A percentile compares a stretch with the other conserved stretches of the same genome.
These are phyloP conservation scores for Trichoderma sp. DNA, from an alignment of 2,329 filamentous ascomycete genomes.

Conservation along the genomic window DNA sequence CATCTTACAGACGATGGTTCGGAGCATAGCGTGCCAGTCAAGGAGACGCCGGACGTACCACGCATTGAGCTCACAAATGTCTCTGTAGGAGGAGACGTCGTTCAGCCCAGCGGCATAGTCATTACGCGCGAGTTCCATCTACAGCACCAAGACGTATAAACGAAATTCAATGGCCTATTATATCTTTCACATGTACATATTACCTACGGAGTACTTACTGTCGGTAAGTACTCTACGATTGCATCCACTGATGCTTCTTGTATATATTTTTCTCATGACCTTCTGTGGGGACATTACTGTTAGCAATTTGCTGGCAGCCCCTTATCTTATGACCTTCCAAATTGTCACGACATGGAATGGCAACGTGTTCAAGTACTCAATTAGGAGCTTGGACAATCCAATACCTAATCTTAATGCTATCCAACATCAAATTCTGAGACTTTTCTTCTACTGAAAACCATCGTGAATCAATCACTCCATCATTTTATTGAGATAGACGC, in stretches of 20 bases:
- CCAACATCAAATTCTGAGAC: background rate
- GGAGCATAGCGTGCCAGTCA: conserved; percentile 1
- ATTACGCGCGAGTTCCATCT: conserved; percentile 19
- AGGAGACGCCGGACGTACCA: background rate
- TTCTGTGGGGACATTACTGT: background rate
- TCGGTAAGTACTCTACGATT: background rate
- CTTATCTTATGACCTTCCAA: background rate
- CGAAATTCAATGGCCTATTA: background rate
- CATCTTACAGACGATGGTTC: conserved; percentile 13
- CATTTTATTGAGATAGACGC: background rate
- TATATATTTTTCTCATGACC: background rate
- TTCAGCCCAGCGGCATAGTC: conserved; percentile 6
- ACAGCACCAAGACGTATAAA: conserved; percentile 10
- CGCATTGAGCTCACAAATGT: conserved; percentile 12
- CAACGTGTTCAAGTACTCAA: background rate
- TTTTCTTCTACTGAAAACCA: background rate
- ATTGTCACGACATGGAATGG: background rate
- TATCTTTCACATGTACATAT: background rate
- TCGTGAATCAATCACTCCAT: background rate
- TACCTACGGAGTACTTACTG: background rate
- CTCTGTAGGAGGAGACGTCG: background rate
- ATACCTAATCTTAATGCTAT: background rate
- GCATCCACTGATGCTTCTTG: background rate
- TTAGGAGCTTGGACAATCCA: background rate
- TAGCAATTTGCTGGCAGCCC: background rate